Evolutionary conservation across 179 eudicot genomes (phyloP).

Genomic region (Nepenthes alata): DNA sequence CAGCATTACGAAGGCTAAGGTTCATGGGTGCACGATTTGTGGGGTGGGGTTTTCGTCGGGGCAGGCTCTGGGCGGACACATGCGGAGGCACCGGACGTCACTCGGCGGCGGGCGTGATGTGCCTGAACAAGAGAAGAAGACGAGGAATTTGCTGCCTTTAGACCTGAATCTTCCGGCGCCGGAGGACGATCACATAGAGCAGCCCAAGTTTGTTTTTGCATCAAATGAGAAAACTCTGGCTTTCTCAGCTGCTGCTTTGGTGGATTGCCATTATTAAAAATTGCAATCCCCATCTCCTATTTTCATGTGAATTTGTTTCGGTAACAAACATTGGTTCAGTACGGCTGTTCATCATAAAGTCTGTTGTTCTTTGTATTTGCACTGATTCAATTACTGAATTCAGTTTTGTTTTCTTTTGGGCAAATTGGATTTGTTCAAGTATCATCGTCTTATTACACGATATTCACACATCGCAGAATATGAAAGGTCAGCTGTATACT

Average conservation of each 20-base stretch:
- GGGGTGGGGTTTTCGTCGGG: constrained; percentile 49
- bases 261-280: constrained; percentile 30
- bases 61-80: constrained; percentile 50
- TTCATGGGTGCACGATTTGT: constrained; percentile 43
- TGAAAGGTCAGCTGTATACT: no score
- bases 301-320: background rate
- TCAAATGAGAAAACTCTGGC: constrained; percentile 8
- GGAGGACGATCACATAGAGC: constrained; percentile 13
- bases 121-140: constrained; percentile 14
- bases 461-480: no score
- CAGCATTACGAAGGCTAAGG: constrained; percentile 11
- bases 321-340: background rate
- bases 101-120: background rate
- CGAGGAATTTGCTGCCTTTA: constrained; percentile 12
- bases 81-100: constrained; percentile 42
- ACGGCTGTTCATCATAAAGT: background rate
- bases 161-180: constrained; percentile 52
- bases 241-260: constrained; percentile 20
- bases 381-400: no score
- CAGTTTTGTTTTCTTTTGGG: no score
- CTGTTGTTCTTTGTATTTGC: no score
- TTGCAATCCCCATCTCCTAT: background rate
- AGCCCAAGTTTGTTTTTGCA: constrained; percentile 4
- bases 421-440: no score
- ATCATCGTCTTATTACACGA: no score